Evolutionary conservation across 331 rosid genomes (phyloP), one percentile per base, ranked within the genome.

Genomic region (Rhamnella rubrinervis): DNA sequence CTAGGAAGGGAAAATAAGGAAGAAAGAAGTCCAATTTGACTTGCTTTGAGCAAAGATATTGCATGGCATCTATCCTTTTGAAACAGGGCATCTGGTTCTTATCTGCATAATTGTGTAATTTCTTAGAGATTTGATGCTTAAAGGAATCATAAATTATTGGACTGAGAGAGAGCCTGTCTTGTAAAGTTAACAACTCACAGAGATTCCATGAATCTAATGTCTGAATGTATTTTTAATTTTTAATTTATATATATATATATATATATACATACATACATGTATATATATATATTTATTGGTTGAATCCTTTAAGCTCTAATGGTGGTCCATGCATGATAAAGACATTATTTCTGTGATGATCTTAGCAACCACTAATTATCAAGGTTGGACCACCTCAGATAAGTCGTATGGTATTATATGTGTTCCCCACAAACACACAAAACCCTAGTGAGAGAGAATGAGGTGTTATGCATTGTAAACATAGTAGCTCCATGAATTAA

Each of bases 51-150:
- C 73, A 70, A 40, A 55, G 19, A 52, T 74, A 17, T 71, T 67
- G 82, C 81, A n/a, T 71, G 64, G 82, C 81, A 78, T 80, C 72
- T 71, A 64, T 76, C 70, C 76, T 82, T 78, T 62, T 65, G 80
- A 75, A 75, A 65, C 70, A 60, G 59, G 67, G 85, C 84, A 86
- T 87, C 87, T 20, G 78, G 79, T 86, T 87, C 86, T 87, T 84
- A 80, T 81, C 85, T 70, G 74, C 77, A 82, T 73, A 75, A 62
- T 73, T 81, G 68, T 81, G 63, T 83, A 9, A 61, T 71, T 72
- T 81, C 81, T 71, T 50, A 53, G 68, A 61, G 79, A 65, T 81
- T 77, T 81, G 74, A 78, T 87, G 85, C 83, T 81, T 80, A 81
- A 82, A 78, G 84, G 71, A 69, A 46, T 72, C 56, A 53, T 70